Evolutionary conservation across 1,139 yeast genomes (phyloP), one percentile per base, ranked within the genome.

Genomic region (Saccharomyces hybrid): DNA sequence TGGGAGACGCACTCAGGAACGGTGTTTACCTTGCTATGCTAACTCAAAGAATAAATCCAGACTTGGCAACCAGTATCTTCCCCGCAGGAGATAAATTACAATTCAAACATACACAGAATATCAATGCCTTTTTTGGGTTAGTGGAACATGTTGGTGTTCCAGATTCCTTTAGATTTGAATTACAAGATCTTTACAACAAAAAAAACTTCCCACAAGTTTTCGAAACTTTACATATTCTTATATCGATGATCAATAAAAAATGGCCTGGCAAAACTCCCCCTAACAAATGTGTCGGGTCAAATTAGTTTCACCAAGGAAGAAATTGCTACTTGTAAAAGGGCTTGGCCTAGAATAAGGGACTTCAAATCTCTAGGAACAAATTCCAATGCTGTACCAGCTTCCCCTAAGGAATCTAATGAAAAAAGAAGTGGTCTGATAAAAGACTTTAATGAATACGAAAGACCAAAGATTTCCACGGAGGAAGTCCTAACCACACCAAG

Each of bases 201-300:
- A 91, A 90, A 64, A 88, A 93, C 65, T 81, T 91, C 24, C 98
- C 99, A 21, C 91, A 89, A 66, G 98, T 95, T 24, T 87, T 95
- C 71, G 91, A 90, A 69, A 90, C 98, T 64, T 75, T 93, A 47
- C 97, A 93, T 72, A 97, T 97, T 1, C 75, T 93, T 63, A 84
- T 93, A 49, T 70, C 83, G 83, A 73, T 77, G 84, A 62, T 81
- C 81, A 70, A 65, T 74, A 75, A 75, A 72, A 74, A 68, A 75
- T 56, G 71, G 75, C 62, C 65, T 29, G 55, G 62, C 3, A 61
- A 61, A 24, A 83, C 85, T 21, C 91, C 73, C 76, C 8, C 80
- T 93, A 62, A 79, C 78, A 41, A 80, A 81, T 58, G 72, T 86
- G 55, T 86, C 85, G 7, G 93, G 88, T 2, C 73, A 76, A 57